phyloP scores from a whole-genome alignment of 805 yeast genomes.

The Pichia paraexigua region DNA sequence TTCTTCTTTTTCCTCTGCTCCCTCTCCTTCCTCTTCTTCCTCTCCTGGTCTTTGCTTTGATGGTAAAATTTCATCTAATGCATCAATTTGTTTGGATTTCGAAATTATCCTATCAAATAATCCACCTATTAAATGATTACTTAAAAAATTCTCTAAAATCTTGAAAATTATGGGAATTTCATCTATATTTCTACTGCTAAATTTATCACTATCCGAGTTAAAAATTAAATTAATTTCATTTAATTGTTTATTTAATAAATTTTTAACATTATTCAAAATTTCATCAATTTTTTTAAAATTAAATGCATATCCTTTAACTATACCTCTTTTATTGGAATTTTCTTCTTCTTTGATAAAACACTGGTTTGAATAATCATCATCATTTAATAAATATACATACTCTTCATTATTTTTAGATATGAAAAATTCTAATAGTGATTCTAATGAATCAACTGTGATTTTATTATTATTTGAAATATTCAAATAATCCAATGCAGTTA shows the following conservation, averaged over 20 bases:
- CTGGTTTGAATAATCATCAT: constrained; percentile 16
- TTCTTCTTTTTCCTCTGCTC: neutral
- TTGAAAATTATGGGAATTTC: constrained; percentile 30
- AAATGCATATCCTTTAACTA: constrained; percentile 24
- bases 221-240: constrained; percentile 24
- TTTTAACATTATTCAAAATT: constrained; percentile 17
- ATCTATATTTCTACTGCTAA: constrained; percentile 14
- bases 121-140: constrained; percentile 30
- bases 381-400: constrained; percentile 20
- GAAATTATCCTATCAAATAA: constrained; percentile 25
- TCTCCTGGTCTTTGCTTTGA: neutral
- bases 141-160: constrained; percentile 28
- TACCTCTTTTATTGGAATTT: constrained; percentile 15
- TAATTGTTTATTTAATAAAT: constrained; percentile 21
- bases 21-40: constrained; percentile 1
- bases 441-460: constrained; percentile 31
- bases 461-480: constrained; percentile 20
- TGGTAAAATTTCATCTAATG: constrained; percentile 7
- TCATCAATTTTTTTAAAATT: constrained; percentile 18
- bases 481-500: constrained; percentile 21
- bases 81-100: constrained; percentile 29
- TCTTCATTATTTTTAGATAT: constrained; percentile 24
- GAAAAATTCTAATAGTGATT: constrained; percentile 28
- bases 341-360: constrained; percentile 13
- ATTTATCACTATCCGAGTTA: neutral